Conservation (phyloP, 306 rosid species). For the Senna tora region DNA sequence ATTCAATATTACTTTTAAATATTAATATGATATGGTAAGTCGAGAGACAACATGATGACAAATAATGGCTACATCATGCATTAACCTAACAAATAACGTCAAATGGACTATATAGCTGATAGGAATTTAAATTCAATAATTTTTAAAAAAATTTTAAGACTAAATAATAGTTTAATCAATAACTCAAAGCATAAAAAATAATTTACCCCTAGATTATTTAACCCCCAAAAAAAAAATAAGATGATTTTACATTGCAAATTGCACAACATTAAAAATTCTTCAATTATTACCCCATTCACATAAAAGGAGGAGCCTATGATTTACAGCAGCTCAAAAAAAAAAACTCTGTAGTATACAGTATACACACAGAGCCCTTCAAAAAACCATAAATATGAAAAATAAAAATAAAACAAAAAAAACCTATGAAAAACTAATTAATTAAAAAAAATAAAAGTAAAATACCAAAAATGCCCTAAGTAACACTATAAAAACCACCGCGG, state of each 20-base stretch:
- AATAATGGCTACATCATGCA: too few species aligned
- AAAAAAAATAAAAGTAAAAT: not conserved
- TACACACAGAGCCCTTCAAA: conserved; percentile 30
- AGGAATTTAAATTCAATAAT: too few species aligned
- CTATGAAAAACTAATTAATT: not conserved
- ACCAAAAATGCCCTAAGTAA: conserved; percentile 38
- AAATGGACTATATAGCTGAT: too few species aligned
- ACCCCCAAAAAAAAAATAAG: not conserved
- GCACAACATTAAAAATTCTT: conserved; percentile 22
- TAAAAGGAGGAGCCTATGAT: conserved; percentile 38
- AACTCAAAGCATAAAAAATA: too few species aligned
- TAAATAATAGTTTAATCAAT: too few species aligned
- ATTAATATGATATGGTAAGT: too few species aligned
- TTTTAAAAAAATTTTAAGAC: too few species aligned
- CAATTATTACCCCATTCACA: conserved; percentile 37
- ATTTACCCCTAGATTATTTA: too few species aligned
- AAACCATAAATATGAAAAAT: not conserved
- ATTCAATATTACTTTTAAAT: too few species aligned
- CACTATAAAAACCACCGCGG: conserved; percentile 30
- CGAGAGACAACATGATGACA: too few species aligned
- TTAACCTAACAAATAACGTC: too few species aligned
- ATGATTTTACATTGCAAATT: not conserved
- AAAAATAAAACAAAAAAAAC: conserved; percentile 17
- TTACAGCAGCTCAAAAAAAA: conserved; percentile 48
- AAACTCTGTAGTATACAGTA: not conserved